Evolutionary conservation across 257 asterid genomes (phyloP), one percentile per base, ranked within the genome.

Genomic region (Salvia miltiorrhiza): DNA sequence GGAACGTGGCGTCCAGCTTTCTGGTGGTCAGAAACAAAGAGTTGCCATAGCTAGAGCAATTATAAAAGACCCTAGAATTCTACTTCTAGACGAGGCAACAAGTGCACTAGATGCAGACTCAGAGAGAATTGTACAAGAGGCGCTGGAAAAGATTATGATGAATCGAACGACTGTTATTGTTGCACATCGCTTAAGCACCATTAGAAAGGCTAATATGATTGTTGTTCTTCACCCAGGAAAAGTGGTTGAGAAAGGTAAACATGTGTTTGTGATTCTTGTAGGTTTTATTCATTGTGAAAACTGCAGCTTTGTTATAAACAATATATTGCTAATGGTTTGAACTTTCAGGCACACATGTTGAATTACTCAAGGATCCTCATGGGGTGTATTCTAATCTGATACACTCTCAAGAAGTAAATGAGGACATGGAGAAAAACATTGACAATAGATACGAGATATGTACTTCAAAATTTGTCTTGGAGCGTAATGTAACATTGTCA

Each of bases 11-110:
- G 70, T 73, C 47, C 92, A 86, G 41, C 81, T 81, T 43, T 86
- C 92, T 2, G 83, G 87, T 72, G 88, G 88, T 16, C 88, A 83
- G 57, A 85, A 85, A 74, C 90, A 85, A 55, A 70, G 86, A 75
- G 69, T 85, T 7, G 86, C 88, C 61, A 83, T 81, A 69, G 86
- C 91, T 30, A 69, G 91, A 72, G 86, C 88, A n/a, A 85, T 85
- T 19, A 23, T 85, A 44, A 85, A 83, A 72, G 75, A 83, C 45
- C 88, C 86, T 5, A 70, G 72, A 48, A 83, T 85, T 66, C 68
- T 85, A 67, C 88, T 85, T 14, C 68, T 85, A 19, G 91, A 85
- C 50, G 85, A 85, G 73, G 91, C 91, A 44, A 83, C 91, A 5
- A 85, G 91, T 67, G 91, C 91, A 0, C 78, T 85, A 20, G 90